Percentiles rank a stretch among this genome's conserved stretches.
phyloP scores from a whole-genome alignment of 1,139 yeast genomes.

The Tardiomyces depauwii region DNA sequence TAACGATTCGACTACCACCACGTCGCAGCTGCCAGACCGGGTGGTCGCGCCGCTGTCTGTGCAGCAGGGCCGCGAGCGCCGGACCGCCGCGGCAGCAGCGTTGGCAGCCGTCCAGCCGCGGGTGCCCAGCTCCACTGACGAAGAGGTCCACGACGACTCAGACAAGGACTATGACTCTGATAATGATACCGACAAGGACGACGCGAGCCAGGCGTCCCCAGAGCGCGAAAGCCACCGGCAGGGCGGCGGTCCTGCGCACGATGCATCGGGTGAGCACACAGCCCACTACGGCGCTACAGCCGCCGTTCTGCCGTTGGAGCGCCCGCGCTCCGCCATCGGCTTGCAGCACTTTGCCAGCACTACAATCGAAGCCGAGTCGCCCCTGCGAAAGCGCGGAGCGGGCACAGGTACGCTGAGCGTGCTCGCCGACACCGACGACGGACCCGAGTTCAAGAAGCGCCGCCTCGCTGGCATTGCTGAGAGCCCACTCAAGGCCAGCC shows the following conservation, averaged over 20 bases:
- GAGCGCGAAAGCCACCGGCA: neutral
- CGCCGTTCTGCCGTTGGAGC: conserved; percentile 15
- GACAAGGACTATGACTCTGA: conserved; percentile 1
- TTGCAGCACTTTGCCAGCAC: conserved; percentile 19
- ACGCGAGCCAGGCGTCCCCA: neutral
- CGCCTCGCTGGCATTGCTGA: neutral
- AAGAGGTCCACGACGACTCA: conserved; percentile 12
- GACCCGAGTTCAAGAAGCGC: neutral
- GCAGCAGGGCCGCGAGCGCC: conserved; percentile 1
- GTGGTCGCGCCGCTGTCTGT: conserved; percentile 1
- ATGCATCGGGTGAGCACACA: neutral
- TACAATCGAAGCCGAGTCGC: conserved; percentile 12
- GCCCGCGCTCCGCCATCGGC: conserved; percentile 28
- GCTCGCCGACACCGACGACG: neutral
- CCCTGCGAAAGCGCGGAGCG: conserved; percentile 8
- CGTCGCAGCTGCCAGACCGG: conserved; percentile 4
- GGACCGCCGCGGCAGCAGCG: neutral
- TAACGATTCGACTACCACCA: neutral
- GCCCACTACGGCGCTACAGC: neutral
- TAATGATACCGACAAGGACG: neutral
- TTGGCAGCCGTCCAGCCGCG: neutral
- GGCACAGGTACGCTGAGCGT: neutral
- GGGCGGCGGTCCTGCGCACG: neutral
- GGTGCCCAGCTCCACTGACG: conserved; percentile 11
- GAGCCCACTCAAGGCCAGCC: neutral